Evolutionary conservation across 768 basidiomycete genomes (phyloP).

Genomic region (Hirschioporus abietinus): DNA sequence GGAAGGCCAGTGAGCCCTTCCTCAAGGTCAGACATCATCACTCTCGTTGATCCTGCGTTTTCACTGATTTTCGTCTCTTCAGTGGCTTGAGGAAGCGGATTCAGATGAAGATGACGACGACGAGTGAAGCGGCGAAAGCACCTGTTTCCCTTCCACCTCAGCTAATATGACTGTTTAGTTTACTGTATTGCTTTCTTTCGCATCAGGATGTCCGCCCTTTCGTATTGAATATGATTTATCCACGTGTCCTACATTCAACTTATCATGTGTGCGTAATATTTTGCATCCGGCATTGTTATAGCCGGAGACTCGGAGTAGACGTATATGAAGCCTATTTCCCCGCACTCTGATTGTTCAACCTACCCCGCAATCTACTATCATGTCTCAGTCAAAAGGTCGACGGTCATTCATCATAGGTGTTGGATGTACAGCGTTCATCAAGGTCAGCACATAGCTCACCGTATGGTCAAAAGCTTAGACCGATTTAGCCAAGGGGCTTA

Average conservation of each 20-base stretch:
- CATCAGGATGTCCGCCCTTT: too few species aligned
- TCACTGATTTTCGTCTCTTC: constrained; percentile 7
- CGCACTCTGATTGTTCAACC: not conserved
- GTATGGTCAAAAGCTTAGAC: constrained; percentile 9
- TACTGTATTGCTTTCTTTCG: not conserved
- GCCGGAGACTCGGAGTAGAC: not conserved
- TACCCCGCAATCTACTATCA: not conserved
- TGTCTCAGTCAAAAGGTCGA: constrained; percentile 4
- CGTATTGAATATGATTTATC: not conserved
- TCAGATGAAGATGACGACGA: constrained; percentile 56
- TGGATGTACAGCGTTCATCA: constrained; percentile 74
- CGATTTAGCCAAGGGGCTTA: constrained; percentile 52
- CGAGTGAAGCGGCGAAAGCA: constrained; percentile 13
- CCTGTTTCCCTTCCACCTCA: too few species aligned
- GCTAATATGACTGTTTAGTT: not conserved
- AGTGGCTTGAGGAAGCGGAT: constrained; percentile 87
- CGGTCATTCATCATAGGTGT: constrained; percentile 59
- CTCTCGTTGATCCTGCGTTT: not conserved
- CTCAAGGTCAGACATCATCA: constrained; percentile 55
- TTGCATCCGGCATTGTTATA: not conserved
- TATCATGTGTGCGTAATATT: not conserved
- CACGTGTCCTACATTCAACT: not conserved
- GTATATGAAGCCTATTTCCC: not conserved
- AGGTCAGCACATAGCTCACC: constrained; percentile 36
- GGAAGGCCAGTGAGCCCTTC: constrained; percentile 94